Conservation (phyloP, 2,329 filamentous ascomycete species). For the Sporothrix dimorphospora region DNA sequence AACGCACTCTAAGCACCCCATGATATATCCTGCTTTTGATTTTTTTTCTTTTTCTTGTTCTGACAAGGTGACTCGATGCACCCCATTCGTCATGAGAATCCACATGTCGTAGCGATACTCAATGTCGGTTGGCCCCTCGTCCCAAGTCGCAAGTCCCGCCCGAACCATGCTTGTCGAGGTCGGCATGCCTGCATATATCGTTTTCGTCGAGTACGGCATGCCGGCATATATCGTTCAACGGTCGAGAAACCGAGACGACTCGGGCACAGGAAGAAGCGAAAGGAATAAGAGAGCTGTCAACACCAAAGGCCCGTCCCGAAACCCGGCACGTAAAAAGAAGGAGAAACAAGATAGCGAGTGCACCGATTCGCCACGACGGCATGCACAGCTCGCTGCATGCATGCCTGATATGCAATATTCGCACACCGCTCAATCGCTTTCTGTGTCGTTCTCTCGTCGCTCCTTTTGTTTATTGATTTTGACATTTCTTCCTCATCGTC, state of each 20-base stretch:
- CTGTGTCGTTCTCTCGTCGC: too few relatives aligned
- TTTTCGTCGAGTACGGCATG: neutral
- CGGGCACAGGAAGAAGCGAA: neutral
- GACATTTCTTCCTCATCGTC: neutral
- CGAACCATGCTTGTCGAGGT: neutral
- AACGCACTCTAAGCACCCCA: too few relatives aligned
- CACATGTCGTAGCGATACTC: neutral
- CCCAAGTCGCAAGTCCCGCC: neutral
- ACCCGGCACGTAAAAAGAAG: neutral
- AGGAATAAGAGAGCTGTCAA: neutral
- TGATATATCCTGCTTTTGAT: too few relatives aligned
- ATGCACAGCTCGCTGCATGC: slow-evolving; percentile 21
- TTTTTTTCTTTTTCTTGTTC: neutral
- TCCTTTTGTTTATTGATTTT: neutral
- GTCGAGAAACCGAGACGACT: neutral
- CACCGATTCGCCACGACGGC: neutral
- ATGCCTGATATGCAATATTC: slow-evolving; percentile 4
- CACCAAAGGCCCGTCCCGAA: slow-evolving; percentile 9
- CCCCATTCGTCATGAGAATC: neutral
- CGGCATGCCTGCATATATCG: neutral
- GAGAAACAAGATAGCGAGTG: neutral
- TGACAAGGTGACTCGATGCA: neutral
- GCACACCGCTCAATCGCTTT: slow-evolving; percentile 20
- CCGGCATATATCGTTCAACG: neutral
- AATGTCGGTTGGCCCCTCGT: neutral